Base-by-base conservation (phyloP, 192 early-diverging fungal genomes). In the Spinellus fusiger region DNA sequence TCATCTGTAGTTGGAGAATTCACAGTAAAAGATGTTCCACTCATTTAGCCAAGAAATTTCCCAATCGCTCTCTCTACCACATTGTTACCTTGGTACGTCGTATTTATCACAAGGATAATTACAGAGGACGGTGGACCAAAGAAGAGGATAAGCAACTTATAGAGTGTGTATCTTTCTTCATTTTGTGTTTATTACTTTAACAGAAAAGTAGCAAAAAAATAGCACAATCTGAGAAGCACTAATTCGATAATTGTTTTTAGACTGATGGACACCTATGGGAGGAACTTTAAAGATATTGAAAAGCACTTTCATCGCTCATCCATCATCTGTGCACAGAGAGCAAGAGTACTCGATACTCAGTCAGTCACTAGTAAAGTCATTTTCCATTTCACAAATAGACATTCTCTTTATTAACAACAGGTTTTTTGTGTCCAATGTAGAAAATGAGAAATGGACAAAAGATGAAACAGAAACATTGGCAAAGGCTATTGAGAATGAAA, bases 41-140 rank as follows among this genome's bases (percentile, higher is more conserved):
- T 35, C 27, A 32, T 37, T 9, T 60, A 60, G 58, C 29, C 16
- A 60, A 60, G 22, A 25, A 25, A 15, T 60, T 48, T 22, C 58
- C 58, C 29, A 47, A 60, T 60, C 40, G 58, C 8, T 8, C 58
- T 9, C 27, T 49, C 10, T 4, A 20, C 4, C 13, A 26, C 13
- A 49, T 60, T 0, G 15, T 49, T 29, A 26, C 29, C 12, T 12
- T 12, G 4, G 23, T 38, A 8, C 5, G n/a, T 4, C 44, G 33
- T 27, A 49, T n/a, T 9, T 60, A 60, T 31, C 4, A 29, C 48
- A 33, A 28, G 16, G 4, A 60, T 5, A 49, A 27, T 6, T 60
- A 60, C 22, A 18, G 6, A 23, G 48, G 29, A 0, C 44, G 25
- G 0, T 60, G 58, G 58, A 49, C 34, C 16, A 15, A 9, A 5